These are phyloP conservation scores for Populus pruinosa DNA, from an alignment of 345 rosid genomes.

Conservation along the genomic window DNA sequence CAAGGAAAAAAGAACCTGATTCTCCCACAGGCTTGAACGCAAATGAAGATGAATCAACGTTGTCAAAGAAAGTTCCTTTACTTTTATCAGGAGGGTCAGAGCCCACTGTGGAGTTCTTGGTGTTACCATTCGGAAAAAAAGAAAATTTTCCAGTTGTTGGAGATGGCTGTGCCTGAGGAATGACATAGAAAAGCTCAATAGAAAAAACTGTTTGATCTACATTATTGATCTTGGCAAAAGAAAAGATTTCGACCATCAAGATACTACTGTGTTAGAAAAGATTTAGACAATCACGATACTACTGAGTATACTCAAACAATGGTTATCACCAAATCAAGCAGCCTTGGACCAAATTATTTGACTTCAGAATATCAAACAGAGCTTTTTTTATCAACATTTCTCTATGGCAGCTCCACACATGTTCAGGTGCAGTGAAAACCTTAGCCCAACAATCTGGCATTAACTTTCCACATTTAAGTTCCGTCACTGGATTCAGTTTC, in stretches of 20 bases:
- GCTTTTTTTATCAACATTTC: not conserved
- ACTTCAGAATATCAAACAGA: not conserved
- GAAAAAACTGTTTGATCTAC: not conserved
- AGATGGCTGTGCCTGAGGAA: slow-evolving; percentile 67
- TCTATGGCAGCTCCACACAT: not conserved
- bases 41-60: slow-evolving; percentile 56
- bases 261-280: not conserved
- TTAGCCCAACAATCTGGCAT: not conserved
- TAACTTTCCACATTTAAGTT: not conserved
- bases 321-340: not conserved
- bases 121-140: slow-evolving; percentile 46
- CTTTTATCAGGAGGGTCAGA: slow-evolving; percentile 43
- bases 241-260: not conserved
- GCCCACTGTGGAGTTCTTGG: slow-evolving; percentile 27
- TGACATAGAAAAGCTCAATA: not conserved
- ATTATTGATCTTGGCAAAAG: not conserved
- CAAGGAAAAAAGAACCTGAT: slow-evolving; percentile 44
- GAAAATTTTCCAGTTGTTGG: slow-evolving; percentile 35
- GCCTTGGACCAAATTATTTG: not conserved
- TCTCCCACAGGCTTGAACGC: slow-evolving; percentile 68
- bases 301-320: not conserved
- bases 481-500: not conserved
- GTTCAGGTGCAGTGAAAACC: not conserved
- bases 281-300: not conserved
- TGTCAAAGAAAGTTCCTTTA: slow-evolving; percentile 61